These are phyloP conservation scores for Metarhizium rileyi DNA, from an alignment of 2,329 filamentous ascomycete species.

Conservation along the genomic window DNA sequence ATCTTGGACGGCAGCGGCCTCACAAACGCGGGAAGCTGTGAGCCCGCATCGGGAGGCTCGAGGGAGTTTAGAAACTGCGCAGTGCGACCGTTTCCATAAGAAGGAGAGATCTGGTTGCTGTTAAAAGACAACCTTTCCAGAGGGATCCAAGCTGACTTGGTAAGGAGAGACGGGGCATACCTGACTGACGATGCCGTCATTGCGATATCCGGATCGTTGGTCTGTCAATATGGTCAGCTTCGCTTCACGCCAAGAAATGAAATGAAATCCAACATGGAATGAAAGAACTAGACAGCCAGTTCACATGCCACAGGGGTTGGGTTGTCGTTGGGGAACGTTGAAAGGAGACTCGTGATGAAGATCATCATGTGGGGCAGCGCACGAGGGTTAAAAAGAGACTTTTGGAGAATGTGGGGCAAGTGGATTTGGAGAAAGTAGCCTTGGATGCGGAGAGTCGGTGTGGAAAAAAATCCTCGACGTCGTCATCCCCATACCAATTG, in stretches of 20 bases:
- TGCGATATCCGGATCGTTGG: slow-evolving; percentile 25
- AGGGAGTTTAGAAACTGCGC: slow-evolving; percentile 37
- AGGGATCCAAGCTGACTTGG: neutral
- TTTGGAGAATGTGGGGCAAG: neutral
- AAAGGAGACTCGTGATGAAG: neutral
- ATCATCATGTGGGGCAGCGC: slow-evolving; percentile 1
- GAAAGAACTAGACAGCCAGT: no score
- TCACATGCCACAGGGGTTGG: slow-evolving; percentile 1
- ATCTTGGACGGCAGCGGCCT: slow-evolving; percentile 71
- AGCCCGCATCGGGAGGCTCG: slow-evolving; percentile 33
- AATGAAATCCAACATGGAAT: neutral
- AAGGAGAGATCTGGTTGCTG: slow-evolving; percentile 5
- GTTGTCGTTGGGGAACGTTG: no score
- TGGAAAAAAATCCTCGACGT: neutral
- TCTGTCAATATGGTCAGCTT: slow-evolving; percentile 16
- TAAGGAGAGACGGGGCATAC: slow-evolving; percentile 12
- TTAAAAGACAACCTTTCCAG: no score
- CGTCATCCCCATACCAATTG: neutral
- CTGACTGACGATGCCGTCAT: slow-evolving; percentile 20
- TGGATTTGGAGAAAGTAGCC: no score
- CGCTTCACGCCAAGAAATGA: neutral
- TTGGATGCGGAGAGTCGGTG: neutral
- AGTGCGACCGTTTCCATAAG: slow-evolving; percentile 28
- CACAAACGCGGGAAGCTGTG: slow-evolving; percentile 58
- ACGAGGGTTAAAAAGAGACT: no score